A percentile compares a stretch with the other conserved stretches of the same genome.
Conservation (phyloP, 1,139 yeast species). For the Debaryomyces fabryi region DNA sequence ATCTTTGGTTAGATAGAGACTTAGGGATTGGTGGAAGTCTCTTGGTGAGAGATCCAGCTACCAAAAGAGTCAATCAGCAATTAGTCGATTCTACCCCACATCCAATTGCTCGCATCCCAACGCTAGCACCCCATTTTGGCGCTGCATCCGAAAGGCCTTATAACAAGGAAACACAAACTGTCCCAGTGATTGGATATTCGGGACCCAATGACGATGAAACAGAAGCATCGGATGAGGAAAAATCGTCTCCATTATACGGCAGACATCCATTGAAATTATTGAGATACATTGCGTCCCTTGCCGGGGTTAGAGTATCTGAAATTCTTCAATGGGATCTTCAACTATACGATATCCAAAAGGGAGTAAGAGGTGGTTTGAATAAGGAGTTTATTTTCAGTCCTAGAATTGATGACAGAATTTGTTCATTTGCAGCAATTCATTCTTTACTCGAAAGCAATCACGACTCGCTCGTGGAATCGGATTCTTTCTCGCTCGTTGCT, state of each 20-base stretch:
- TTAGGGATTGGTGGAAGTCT: slow-evolving; percentile 68
- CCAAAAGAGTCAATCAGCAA: slow-evolving; percentile 38
- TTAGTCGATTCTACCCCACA: slow-evolving; percentile 61
- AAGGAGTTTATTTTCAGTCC: slow-evolving; percentile 67
- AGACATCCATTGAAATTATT: slow-evolving; percentile 58
- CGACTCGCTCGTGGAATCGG: slow-evolving; percentile 23
- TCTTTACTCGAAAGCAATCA: slow-evolving; percentile 49
- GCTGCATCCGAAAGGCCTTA: slow-evolving; percentile 51
- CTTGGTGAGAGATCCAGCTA: slow-evolving; percentile 38
- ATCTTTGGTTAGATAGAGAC: slow-evolving; percentile 68
- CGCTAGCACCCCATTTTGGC: slow-evolving; percentile 71
- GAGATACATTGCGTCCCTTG: slow-evolving; percentile 56
- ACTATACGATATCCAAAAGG: slow-evolving; percentile 64
- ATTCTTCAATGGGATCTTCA: slow-evolving; percentile 63
- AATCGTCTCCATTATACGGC: slow-evolving; percentile 60
- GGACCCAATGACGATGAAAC: slow-evolving; percentile 28
- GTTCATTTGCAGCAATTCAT: slow-evolving; percentile 60
- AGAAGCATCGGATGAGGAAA: slow-evolving; percentile 60
- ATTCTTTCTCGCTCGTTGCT: slow-evolving; percentile 52
- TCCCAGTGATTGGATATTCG: slow-evolving; percentile 59
- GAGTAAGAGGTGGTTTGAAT: slow-evolving; percentile 60
- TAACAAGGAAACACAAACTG: slow-evolving; percentile 62
- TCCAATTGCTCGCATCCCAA: slow-evolving; percentile 67
- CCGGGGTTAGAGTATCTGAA: slow-evolving; percentile 51
- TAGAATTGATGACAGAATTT: slow-evolving; percentile 65